Evolutionary conservation across 176 grass and related monocot genomes (phyloP).

Genomic region (Lolium rigidum): DNA sequence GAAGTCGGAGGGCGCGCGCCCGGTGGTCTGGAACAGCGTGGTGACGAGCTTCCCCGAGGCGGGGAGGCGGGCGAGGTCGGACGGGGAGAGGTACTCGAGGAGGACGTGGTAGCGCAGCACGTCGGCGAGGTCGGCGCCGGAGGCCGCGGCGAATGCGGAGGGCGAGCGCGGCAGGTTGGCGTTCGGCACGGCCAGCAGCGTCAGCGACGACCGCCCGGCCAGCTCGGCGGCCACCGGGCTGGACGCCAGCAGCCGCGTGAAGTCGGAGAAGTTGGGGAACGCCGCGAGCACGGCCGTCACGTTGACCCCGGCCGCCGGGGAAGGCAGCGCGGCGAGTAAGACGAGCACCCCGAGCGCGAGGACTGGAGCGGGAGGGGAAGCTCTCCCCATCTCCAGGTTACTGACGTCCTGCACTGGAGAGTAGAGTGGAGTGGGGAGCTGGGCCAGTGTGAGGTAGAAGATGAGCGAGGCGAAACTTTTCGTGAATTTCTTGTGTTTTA

Average conservation of each 20-base stretch:
- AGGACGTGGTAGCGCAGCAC: constrained; percentile 94
- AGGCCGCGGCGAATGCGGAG: constrained; percentile 57
- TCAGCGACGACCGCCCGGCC: constrained; percentile 70
- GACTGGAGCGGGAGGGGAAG: constrained; percentile 28
- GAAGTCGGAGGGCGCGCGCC: constrained; percentile 77
- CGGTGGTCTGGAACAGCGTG: constrained; percentile 96
- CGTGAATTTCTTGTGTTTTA: background rate
- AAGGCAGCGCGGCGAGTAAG: constrained; percentile 45
- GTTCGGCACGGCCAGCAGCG: constrained; percentile 84
- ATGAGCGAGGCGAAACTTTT: background rate
- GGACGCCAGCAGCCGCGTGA: constrained; percentile 54
- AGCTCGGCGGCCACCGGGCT: constrained; percentile 71
- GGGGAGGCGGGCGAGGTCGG: constrained; percentile 66
- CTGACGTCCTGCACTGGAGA: background rate
- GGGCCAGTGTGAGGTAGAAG: constrained; percentile 6
- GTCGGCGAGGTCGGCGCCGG: constrained; percentile 87
- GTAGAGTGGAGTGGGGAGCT: background rate
- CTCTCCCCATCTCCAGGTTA: constrained; percentile 52
- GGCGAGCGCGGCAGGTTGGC: constrained; percentile 61
- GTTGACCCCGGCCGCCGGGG: constrained; percentile 49
- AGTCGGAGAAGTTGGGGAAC: constrained; percentile 67
- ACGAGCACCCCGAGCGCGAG: constrained; percentile 21
- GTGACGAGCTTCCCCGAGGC: constrained; percentile 77
- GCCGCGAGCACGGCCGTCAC: constrained; percentile 76
- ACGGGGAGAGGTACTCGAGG: constrained; percentile 88